phyloP scores from a whole-genome alignment of 176 grass and related monocot genomes.

The Zoysia pacifica region DNA sequence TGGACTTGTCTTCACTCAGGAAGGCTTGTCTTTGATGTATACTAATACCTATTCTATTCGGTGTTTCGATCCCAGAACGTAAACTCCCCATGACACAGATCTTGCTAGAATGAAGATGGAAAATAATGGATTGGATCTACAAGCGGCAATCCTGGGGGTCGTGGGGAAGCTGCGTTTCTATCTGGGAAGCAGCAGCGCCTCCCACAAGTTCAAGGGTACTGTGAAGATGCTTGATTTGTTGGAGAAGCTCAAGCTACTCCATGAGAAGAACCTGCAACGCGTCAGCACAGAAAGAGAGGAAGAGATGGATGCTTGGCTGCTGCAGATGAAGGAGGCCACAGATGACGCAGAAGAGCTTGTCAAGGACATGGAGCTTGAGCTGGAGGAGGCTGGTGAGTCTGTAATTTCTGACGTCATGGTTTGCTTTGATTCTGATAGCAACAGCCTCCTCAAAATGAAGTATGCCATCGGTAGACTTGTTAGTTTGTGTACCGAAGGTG shows the following conservation, averaged over 20 bases:
- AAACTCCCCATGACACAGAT: not conserved
- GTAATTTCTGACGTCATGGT: not conserved
- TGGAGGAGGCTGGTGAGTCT: not conserved
- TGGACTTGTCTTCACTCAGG: not conserved
- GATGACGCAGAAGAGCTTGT: constrained; percentile 11
- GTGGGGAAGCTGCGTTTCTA: constrained; percentile 3
- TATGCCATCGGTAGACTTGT: constrained; percentile 22
- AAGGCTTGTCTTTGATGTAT: not conserved
- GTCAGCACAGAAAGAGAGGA: constrained; percentile 11
- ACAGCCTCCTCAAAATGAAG: constrained; percentile 1
- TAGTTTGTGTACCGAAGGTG: constrained; percentile 1
- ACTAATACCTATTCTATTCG: no score
- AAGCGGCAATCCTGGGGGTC: not conserved
- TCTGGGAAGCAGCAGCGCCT: not conserved
- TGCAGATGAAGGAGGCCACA: constrained; percentile 9
- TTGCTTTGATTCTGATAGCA: constrained; percentile 12
- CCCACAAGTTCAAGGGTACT: constrained; percentile 1
- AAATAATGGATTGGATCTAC: not conserved
- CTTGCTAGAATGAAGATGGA: constrained; percentile 10
- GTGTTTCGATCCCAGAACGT: not conserved
- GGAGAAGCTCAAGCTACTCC: constrained; percentile 2
- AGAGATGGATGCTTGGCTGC: not conserved
- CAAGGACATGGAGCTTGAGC: constrained; percentile 16
- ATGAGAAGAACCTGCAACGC: not conserved
- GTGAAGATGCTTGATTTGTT: constrained; percentile 21